Conservation (phyloP, 2,329 filamentous ascomycete genomes). For the Ascochyta clinopodiicola region DNA sequence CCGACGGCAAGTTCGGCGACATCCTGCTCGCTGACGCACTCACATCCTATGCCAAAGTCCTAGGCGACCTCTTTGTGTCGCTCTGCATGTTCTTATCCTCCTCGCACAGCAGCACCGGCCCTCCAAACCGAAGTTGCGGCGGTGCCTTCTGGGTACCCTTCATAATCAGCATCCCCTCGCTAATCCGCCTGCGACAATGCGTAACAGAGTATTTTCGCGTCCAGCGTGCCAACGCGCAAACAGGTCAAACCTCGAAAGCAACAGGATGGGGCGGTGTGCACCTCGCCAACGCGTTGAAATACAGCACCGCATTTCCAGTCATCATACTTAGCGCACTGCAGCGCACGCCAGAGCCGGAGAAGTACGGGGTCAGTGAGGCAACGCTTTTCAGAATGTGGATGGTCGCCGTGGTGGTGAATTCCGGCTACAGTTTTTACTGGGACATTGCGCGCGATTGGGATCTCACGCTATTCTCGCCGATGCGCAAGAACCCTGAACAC, state of each 20-base stretch:
- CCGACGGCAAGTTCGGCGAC: constrained; percentile 94
- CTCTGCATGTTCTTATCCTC: constrained; percentile 87
- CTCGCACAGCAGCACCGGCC: constrained; percentile 75
- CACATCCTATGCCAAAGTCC: constrained; percentile 91
- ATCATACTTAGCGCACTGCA: constrained; percentile 80
- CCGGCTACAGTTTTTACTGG: constrained; percentile 97
- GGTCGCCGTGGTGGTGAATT: constrained; percentile 78
- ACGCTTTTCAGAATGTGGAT: constrained; percentile 66
- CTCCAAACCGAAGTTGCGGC: constrained; percentile 82
- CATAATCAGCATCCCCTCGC: constrained; percentile 80
- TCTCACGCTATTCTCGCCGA: constrained; percentile 76
- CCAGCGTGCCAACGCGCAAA: constrained; percentile 57
- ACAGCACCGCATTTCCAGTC: constrained; percentile 91
- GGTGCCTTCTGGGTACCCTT: constrained; percentile 81
- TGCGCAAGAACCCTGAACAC: constrained; percentile 68
- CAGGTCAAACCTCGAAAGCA: constrained; percentile 48
- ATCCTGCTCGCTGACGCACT: constrained; percentile 91
- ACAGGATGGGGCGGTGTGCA: constrained; percentile 83
- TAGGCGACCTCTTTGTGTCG: constrained; percentile 87
- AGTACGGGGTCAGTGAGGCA: constrained; percentile 61
- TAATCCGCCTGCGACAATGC: constrained; percentile 91
- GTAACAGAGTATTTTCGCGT: constrained; percentile 85
- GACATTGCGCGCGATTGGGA: constrained; percentile 98
- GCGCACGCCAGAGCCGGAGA: constrained; percentile 63
- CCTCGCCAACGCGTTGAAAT: constrained; percentile 92